A percentile compares a stretch with the other conserved stretches of the same genome.
Conservation (phyloP, 768 basidiomycete species). For the Pulveroboletus ravenelii region DNA sequence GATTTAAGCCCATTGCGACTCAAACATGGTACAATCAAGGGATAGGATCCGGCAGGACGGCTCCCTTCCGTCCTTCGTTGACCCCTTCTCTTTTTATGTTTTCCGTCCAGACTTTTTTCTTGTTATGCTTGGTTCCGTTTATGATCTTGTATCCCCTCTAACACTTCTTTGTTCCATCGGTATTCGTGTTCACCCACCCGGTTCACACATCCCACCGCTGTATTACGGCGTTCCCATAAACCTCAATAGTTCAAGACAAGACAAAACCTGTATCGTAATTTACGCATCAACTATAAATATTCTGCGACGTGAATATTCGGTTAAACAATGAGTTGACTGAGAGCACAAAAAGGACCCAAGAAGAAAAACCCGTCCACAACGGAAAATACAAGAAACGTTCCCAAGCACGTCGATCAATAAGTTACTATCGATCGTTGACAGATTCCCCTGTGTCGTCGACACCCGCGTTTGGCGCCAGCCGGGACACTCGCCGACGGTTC, state of each 20-base stretch:
- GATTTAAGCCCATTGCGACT: slow-evolving; percentile 14
- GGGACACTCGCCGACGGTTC: slow-evolving; percentile 4
- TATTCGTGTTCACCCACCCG: not conserved
- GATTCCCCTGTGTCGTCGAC: slow-evolving; percentile 6
- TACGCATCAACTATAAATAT: slow-evolving; percentile 33
- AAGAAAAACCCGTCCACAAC: too few species aligned
- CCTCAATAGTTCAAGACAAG: slow-evolving; percentile 17
- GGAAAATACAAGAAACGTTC: too few species aligned
- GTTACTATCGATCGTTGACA: slow-evolving; percentile 10
- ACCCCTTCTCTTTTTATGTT: not conserved
- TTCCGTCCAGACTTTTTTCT: slow-evolving; percentile 4
- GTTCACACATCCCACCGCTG: slow-evolving; percentile 10
- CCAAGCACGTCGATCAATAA: not conserved
- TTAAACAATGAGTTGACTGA: too few species aligned
- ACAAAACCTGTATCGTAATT: slow-evolving; percentile 29
- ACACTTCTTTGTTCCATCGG: slow-evolving; percentile 1
- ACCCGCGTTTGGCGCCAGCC: slow-evolving; percentile 4
- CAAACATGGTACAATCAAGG: slow-evolving; percentile 9
- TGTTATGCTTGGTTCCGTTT: slow-evolving; percentile 19
- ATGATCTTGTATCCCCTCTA: slow-evolving; percentile 7
- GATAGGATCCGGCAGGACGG: slow-evolving; percentile 1
- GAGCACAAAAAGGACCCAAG: too few species aligned
- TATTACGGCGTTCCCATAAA: slow-evolving; percentile 11
- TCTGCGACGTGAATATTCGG: slow-evolving; percentile 2
- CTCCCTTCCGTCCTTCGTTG: not conserved